phyloP scores from a whole-genome alignment of 306 rosid species.

The Bauhinia variegata region DNA sequence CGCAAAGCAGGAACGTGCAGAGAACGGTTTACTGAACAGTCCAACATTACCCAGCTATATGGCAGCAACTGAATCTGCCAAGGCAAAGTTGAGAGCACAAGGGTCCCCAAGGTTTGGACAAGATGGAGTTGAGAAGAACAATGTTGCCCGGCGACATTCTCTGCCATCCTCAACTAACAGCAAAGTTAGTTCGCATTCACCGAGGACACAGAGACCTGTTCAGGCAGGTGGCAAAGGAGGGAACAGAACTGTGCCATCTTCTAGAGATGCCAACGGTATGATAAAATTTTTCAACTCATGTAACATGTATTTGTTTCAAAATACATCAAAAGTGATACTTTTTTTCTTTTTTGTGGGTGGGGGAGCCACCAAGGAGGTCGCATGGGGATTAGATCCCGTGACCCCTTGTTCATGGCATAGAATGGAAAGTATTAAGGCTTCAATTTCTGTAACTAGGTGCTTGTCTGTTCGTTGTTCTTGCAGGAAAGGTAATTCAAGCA shows the following conservation, averaged over 20 bases:
- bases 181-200: conserved; percentile 90
- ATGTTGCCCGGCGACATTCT: conserved; percentile 74
- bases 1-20: conserved; percentile 75
- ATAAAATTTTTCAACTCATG: conserved; percentile 1
- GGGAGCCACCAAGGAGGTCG: too few species aligned
- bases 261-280: conserved; percentile 86
- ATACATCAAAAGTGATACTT: background rate
- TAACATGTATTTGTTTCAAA: conserved; percentile 15
- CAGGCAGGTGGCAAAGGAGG: conserved; percentile 78
- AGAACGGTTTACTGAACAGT: conserved; percentile 72
- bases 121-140: conserved; percentile 65
- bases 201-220: conserved; percentile 78
- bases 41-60: conserved; percentile 90
- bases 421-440: too few species aligned
- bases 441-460: too few species aligned
- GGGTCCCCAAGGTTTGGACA: conserved; percentile 86
- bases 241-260: conserved; percentile 49
- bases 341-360: too few species aligned
- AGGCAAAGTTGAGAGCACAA: conserved; percentile 94
- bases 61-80: conserved; percentile 98
- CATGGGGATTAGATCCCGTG: too few species aligned
- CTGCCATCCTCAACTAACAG: conserved; percentile 72
- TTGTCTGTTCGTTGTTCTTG: conserved; percentile 17
- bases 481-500: conserved; percentile 72
- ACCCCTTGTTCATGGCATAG: too few species aligned